Evolutionary conservation across 176 grass and related monocot genomes (phyloP), one percentile per base, ranked within the genome.

Genomic region (Triticum timopheevii): DNA sequence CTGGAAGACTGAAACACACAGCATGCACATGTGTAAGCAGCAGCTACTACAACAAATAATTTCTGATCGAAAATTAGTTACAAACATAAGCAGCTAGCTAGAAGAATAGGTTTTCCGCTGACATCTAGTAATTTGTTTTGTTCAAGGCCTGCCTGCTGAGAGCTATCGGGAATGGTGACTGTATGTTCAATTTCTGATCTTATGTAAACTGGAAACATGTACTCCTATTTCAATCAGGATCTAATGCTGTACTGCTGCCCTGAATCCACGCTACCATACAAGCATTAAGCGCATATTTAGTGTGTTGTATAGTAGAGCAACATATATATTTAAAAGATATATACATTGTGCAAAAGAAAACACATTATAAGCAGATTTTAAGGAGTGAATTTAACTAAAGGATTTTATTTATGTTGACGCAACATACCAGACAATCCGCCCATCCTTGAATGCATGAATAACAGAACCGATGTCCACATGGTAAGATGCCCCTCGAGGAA

Each of bases 361-460:
- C 12, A 77, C 27, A 16, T 19, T 82, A 75, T 69, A 68, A 30
- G 6, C 27, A 67, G 52, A 58, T 6, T 16, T 27, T 7, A 73
- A 85, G 1, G 19, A 90, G 62, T 61, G 13, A 76, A 63, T 82
- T 39, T 22, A 62, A 67, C 63, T 27, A 73, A 81, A 80, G 4
- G 58, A 72, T 3, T 22, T 8, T 59, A 59, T 80, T 79, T 73
- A 25, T 30, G 24, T 10, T 47, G 33, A 81, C n/a, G 39, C 25
- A 11, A 66, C 88, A 65, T 95, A 98, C 96, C 96, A 88, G 81
- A 64, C 74, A 87, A 77, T 95, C 82, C 5, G 82, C 80, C 96
- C 96, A 98, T 89, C 40, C 88, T 94, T 94, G 88, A 78, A 98
- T 98, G 88, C 96, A 98, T 71, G 88, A 89, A 78, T 91, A 98